These are phyloP conservation scores for Themeda triandra DNA, from an alignment of 176 grass and related monocot genomes.

Conservation along the genomic window DNA sequence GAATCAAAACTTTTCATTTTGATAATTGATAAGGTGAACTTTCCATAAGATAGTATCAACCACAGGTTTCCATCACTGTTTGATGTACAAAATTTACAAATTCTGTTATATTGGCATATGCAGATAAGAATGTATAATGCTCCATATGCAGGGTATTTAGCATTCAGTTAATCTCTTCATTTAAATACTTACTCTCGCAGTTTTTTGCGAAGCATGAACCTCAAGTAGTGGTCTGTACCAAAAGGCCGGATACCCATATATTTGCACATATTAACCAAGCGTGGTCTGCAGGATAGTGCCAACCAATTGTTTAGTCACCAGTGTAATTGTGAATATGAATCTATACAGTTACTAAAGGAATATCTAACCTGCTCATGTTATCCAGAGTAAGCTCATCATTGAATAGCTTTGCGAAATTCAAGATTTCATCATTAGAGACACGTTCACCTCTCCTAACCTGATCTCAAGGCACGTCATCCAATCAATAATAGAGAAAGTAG, in stretches of 20 bases:
- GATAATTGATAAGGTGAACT: neutral
- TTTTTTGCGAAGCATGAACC: conserved; percentile 96
- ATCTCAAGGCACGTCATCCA: conserved; percentile 32
- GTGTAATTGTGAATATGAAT: conserved; percentile 2
- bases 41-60: conserved; percentile 12
- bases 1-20: neutral
- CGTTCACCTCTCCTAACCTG: conserved; percentile 84
- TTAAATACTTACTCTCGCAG: conserved; percentile 71
- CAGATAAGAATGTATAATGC: neutral
- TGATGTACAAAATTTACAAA: neutral
- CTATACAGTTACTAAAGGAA: conserved; percentile 20
- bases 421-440: conserved; percentile 94
- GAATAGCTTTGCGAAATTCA: conserved; percentile 94
- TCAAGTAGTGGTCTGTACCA: conserved; percentile 92
- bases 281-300: conserved; percentile 50
- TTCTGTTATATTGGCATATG: neutral
- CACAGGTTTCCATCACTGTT: neutral
- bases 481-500: conserved; percentile 22
- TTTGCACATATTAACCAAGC: conserved; percentile 99
- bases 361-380: conserved; percentile 90
- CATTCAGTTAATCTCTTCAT: neutral
- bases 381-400: conserved; percentile 99
- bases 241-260: conserved; percentile 97
- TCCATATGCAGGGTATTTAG: neutral
- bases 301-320: conserved; percentile 4